Evolutionary conservation across 1,284 basidiomycete species (phyloP).

Genomic region (Violaceomyces palustris): DNA sequence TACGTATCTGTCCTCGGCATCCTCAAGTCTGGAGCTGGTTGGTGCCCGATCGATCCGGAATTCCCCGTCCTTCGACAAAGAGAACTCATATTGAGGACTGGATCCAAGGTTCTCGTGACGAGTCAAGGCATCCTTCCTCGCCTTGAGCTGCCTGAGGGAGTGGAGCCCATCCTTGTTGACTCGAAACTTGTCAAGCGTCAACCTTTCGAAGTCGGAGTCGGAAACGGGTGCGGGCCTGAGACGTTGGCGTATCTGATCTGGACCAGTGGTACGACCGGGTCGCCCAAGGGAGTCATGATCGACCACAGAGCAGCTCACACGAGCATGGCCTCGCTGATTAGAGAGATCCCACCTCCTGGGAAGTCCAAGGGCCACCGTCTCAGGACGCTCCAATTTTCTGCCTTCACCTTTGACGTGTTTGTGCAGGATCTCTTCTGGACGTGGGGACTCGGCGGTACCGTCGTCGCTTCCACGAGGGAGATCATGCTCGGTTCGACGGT

Average conservation of each 20-base stretch:
- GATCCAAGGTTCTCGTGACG: constrained; percentile 8
- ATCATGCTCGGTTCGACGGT: constrained; percentile 7
- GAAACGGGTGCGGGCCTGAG: no score
- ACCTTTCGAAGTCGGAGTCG: no score
- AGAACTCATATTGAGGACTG: constrained; percentile 15
- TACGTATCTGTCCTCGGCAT: constrained; percentile 8
- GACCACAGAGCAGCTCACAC: constrained; percentile 10
- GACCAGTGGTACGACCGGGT: constrained; percentile 44
- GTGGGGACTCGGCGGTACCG: constrained; percentile 14
- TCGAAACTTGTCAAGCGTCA: no score
- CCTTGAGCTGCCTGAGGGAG: no score
- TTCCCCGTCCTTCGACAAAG: constrained; percentile 23
- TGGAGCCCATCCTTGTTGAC: no score
- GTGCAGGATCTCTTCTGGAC: constrained; percentile 27
- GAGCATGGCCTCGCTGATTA: constrained; percentile 15
- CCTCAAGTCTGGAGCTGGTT: constrained; percentile 17
- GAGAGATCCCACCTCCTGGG: constrained; percentile 3
- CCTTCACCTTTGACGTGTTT: constrained; percentile 25
- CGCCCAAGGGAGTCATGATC: constrained; percentile 32
- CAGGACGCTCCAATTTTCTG: constrained; percentile 18
- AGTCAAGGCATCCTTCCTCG: constrained; percentile 1
- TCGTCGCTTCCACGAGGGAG: constrained; percentile 11
- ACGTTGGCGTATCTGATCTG: constrained; percentile 40
- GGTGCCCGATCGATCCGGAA: constrained; percentile 41
- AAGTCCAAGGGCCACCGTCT: constrained; percentile 4